Evolutionary conservation across 208 protist species (phyloP), one percentile per base, ranked within the genome.

Genomic region (Spongospora subterranea): DNA sequence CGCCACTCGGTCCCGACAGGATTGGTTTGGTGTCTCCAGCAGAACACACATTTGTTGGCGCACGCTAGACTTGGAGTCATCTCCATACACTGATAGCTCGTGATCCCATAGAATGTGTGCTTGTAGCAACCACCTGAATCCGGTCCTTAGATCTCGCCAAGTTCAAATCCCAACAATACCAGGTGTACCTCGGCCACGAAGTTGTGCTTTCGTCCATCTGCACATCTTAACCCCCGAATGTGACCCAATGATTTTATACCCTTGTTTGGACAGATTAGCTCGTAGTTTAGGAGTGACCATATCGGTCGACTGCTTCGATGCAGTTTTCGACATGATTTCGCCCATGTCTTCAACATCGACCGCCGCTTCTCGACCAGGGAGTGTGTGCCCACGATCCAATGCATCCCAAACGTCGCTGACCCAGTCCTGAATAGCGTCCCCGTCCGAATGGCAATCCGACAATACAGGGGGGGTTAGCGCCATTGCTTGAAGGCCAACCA

Each of bases 71-170:
- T 96, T 65, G 98, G 97, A 11, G 98, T 98, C 94, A 97, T 97
- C 94, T 98, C 97, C 98, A 99, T 99, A 93, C 98, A 99, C 91
- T 97, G 95, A 60, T 60, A 60, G 6, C 94, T 90, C 64, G 93
- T 94, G 93, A 98, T 98, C 93, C 98, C 97, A 94, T 99, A 99
- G 92, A 99, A 98, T 60, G 97, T 98, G 94, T 98, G 96, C 95
- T 99, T 99, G 94, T 98, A 99, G 94, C 97, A 98, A 24, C 97
- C 97, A 35, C 98, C 50, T 60, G 24, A 60, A 24, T 24, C 6
- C 50, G 24, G 50, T 29, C 13, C 6, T 60, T 6, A 60, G 50
- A 6, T 60, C 6, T 60, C 24, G 6, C 24, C 13, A 60, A 60
- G 50, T 60, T 6, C 6, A 24, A 60, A n/a, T n/a, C n/a, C n/a